Conservation (phyloP, 257 asterid species). For the Solanum clarkiae region DNA sequence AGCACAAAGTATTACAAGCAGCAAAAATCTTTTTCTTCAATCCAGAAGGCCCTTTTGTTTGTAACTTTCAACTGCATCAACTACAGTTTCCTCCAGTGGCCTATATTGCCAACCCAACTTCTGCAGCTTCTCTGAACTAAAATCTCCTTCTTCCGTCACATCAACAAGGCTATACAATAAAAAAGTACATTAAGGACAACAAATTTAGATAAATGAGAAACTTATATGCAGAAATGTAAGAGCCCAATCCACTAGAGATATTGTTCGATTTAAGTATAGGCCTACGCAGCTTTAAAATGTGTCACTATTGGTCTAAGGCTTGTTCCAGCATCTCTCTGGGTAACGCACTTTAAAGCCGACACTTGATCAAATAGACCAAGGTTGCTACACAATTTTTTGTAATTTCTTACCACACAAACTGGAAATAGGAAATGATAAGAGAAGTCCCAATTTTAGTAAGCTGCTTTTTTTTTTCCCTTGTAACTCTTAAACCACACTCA, state of each 20-base stretch:
- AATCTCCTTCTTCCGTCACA: neutral
- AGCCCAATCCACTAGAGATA: neutral
- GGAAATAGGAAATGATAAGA: neutral
- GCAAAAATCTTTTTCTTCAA: neutral
- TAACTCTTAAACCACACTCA: neutral
- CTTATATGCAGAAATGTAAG: neutral
- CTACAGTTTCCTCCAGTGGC: conserved; percentile 47
- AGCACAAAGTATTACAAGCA: neutral
- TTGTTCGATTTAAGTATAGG: neutral
- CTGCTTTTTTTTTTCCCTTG: neutral
- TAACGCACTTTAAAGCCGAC: neutral
- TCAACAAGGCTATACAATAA: conserved; percentile 37
- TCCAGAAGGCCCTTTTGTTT: conserved; percentile 32
- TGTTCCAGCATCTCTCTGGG: neutral
- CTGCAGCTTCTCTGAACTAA: conserved; percentile 46
- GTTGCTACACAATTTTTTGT: neutral
- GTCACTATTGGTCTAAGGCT: neutral
- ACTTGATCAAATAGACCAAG: neutral
- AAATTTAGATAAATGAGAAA: neutral
- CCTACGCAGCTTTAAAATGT: neutral
- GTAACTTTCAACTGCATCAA: conserved; percentile 58
- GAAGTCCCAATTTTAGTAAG: neutral
- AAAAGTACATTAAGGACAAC: neutral
- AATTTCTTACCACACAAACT: neutral
- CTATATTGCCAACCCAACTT: conserved; percentile 58